A percentile compares a stretch with the other conserved stretches of the same genome.
These are phyloP conservation scores for Lepidopterella palustris DNA, from an alignment of 495 filamentous ascomycete genomes.

Conservation along the genomic window DNA sequence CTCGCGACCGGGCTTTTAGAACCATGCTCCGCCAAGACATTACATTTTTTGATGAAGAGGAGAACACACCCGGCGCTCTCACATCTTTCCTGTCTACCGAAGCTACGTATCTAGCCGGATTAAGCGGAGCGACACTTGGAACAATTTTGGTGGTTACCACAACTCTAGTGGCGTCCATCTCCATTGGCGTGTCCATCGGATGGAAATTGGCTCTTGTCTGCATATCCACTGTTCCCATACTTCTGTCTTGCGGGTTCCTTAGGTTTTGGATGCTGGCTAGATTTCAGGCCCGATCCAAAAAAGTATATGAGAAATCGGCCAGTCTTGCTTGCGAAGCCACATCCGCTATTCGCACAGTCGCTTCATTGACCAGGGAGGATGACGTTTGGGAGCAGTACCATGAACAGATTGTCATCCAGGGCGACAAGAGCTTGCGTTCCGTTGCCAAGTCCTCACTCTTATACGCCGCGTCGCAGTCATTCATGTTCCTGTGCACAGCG, in stretches of 20 bases:
- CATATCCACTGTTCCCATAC: slow-evolving; percentile 68
- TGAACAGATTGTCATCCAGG: slow-evolving; percentile 51
- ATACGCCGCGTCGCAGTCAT: slow-evolving; percentile 70
- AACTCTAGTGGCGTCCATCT: slow-evolving; percentile 62
- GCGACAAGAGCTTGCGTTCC: slow-evolving; percentile 28
- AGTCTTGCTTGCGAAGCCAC: slow-evolving; percentile 87
- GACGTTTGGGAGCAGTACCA: slow-evolving; percentile 75
- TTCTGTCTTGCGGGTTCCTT: slow-evolving; percentile 76
- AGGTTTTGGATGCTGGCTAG: slow-evolving; percentile 53
- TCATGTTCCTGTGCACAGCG: slow-evolving; percentile 65
- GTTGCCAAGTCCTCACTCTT: slow-evolving; percentile 47
- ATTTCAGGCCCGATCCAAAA: slow-evolving; percentile 46
- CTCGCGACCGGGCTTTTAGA: slow-evolving; percentile 72
- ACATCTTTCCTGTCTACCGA: slow-evolving; percentile 81
- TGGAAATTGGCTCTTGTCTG: slow-evolving; percentile 94
- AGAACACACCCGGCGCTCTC: slow-evolving; percentile 77
- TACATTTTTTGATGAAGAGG: slow-evolving; percentile 75
- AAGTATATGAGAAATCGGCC: slow-evolving; percentile 68
- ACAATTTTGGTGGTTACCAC: slow-evolving; percentile 69
- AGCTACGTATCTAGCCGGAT: slow-evolving; percentile 74
- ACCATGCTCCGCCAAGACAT: slow-evolving; percentile 91
- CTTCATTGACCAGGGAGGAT: slow-evolving; percentile 74
- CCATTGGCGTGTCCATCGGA: slow-evolving; percentile 61
- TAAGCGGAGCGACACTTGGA: slow-evolving; percentile 77
- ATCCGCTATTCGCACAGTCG: slow-evolving; percentile 84